Percentiles rank a stretch among this genome's conserved stretches.
phyloP scores from a whole-genome alignment of 176 grass and related monocot species.

The Eragrostis curvula region DNA sequence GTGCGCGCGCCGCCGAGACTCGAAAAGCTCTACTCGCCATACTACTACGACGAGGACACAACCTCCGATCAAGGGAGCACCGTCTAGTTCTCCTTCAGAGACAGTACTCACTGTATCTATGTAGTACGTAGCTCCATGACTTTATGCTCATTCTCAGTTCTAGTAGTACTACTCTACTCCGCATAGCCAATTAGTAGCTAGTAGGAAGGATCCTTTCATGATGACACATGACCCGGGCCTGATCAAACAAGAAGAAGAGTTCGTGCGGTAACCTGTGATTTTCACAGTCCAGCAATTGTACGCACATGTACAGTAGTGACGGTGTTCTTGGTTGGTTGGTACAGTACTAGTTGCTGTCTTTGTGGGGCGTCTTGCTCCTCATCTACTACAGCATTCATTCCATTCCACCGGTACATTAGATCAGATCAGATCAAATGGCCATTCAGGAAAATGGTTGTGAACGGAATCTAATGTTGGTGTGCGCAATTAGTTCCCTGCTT shows the following conservation, averaged over 20 bases:
- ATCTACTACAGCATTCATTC: slow-evolving; percentile 26
- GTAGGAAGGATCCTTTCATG: no score
- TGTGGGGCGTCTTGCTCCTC: background rate
- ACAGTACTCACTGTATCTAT: no score
- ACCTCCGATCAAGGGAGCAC: slow-evolving; percentile 57
- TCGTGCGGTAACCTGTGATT: background rate
- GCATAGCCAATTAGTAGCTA: no score
- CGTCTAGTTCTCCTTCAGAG: no score
- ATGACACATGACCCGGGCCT: no score
- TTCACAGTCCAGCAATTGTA: slow-evolving; percentile 22
- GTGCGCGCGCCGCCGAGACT: slow-evolving; percentile 36
- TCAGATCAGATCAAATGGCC: no score
- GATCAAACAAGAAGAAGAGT: no score
- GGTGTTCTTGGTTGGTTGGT: slow-evolving; percentile 36
- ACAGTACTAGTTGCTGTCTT: background rate
- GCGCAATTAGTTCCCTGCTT: slow-evolving; percentile 25
- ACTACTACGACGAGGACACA: slow-evolving; percentile 48
- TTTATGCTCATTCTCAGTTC: no score
- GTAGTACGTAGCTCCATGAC: no score
- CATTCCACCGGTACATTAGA: background rate
- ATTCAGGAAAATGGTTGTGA: background rate
- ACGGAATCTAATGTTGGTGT: slow-evolving; percentile 43
- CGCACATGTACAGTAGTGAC: slow-evolving; percentile 6
- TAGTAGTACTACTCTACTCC: no score
- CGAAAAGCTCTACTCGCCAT: background rate